Evolutionary conservation across 2,329 filamentous ascomycete species (phyloP), one percentile per base, ranked within the genome.

Genomic region (Dactylellina drechsleri): DNA sequence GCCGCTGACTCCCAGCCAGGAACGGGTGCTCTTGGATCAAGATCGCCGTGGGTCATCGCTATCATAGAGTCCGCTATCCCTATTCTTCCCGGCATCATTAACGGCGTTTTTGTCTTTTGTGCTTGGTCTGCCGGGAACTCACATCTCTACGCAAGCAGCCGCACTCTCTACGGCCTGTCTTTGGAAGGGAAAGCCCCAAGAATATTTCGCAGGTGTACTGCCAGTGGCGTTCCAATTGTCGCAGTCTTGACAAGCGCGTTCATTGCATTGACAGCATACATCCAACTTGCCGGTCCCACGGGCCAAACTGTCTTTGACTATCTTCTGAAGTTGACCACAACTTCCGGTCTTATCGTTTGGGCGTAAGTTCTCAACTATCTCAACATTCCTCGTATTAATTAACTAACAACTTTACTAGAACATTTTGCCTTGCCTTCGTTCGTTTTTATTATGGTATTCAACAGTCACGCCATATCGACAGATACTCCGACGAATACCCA

Each of bases 31-130:
- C 73, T 67, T 10, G 79, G 80, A 53, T 79, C 79, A 6, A 80
- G 81, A 8, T 83, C 82, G 53, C 90, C 89, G 10, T 92, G 89
- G 79, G 90, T 93, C 72, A 91, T 93, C 76, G 91, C 90, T 16
- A 88, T 90, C 43, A 84, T 86, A 10, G 86, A 87, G 31, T 91
- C 90, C 1, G 88, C 89, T 0, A 89, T 93, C 68, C 84, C 84
- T 3, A 89, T 86, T 5, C 86, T 93, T 3, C 89, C 90, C 0
- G 88, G 87, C 4, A 86, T 93, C 65, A 89, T 93, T 82, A 94
- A 94, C 80, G 91, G 90, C 41, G 85, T 93, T 26, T 89, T 93
- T 78, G 85, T 93, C 77, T 91, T 89, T 0, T 90, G 89, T 0
- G 90, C 89, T 0, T 89, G 87, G 82, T 92, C 90, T 0, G 85